Evolutionary conservation across 176 grass and related monocot genomes (phyloP).

Genomic region (bread wheat (Triticum aestivum)): IWGSC_CS_RefSeq_v2.1 NC_057804.1:14270359-14270858

Average conservation of each 20-base stretch:
- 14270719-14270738: constrained; percentile 90
- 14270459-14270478: constrained; percentile 3
- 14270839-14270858: constrained; percentile 78
- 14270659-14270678: constrained; percentile 47
- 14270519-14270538: neutral
- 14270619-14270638: constrained; percentile 79
- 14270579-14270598: constrained; percentile 74
- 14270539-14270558: constrained; percentile 79
- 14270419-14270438: constrained; percentile 98
- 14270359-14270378: constrained; percentile 80
- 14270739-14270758: constrained; percentile 53
- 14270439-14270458: constrained; percentile 2
- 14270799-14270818: constrained; percentile 70
- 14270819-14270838: constrained; percentile 59
- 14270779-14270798: constrained; percentile 72
- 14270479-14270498: neutral
- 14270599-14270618: constrained; percentile 80
- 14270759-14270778: constrained; percentile 70
- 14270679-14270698: constrained; percentile 73
- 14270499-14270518: neutral
- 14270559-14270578: constrained; percentile 96
- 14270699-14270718: constrained; percentile 63
- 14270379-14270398: constrained; percentile 86
- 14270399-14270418: constrained; percentile 91
- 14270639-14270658: constrained; percentile 67